These are phyloP conservation scores for Trametes sanguinea DNA, from an alignment of 768 basidiomycete species.

Conservation along the genomic window DNA sequence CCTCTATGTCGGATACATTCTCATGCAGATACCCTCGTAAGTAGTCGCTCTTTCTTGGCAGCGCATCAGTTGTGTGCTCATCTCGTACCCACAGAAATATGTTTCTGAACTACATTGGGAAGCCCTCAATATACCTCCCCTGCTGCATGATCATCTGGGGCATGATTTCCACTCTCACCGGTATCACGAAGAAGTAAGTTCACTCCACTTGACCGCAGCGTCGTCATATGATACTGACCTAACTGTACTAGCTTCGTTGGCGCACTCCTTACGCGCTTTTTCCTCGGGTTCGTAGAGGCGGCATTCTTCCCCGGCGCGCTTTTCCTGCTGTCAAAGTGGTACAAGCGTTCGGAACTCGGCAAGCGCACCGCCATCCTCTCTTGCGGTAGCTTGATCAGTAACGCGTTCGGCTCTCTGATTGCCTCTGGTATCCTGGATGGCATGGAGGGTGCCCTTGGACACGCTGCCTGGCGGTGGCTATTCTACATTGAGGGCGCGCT, in stretches of 20 bases:
- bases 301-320: conserved; percentile 73
- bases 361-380: conserved; percentile 66
- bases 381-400: conserved; percentile 76
- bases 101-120: conserved; percentile 65
- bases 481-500: conserved; percentile 69
- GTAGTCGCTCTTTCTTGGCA: conserved; percentile 26
- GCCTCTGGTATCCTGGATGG: conserved; percentile 73
- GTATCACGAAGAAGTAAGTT: conserved; percentile 27
- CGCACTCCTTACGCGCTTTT: conserved; percentile 70
- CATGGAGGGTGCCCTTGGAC: conserved; percentile 70
- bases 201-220: not conserved
- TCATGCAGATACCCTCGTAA: conserved; percentile 80
- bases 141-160: conserved; percentile 75
- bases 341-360: conserved; percentile 71
- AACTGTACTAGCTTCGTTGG: conserved; percentile 46
- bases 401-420: conserved; percentile 80
- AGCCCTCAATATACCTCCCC: conserved; percentile 69
- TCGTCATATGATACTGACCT: conserved; percentile 15
- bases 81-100: conserved; percentile 55
- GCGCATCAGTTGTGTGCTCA: not conserved
- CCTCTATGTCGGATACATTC: conserved; percentile 70
- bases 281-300: conserved; percentile 62
- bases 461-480: conserved; percentile 71
- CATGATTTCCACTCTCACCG: conserved; percentile 47
- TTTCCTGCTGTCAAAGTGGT: conserved; percentile 69